Base-by-base conservation (phyloP, 352 stramenopile genomes). In the Pythium aristosporum region DNA sequence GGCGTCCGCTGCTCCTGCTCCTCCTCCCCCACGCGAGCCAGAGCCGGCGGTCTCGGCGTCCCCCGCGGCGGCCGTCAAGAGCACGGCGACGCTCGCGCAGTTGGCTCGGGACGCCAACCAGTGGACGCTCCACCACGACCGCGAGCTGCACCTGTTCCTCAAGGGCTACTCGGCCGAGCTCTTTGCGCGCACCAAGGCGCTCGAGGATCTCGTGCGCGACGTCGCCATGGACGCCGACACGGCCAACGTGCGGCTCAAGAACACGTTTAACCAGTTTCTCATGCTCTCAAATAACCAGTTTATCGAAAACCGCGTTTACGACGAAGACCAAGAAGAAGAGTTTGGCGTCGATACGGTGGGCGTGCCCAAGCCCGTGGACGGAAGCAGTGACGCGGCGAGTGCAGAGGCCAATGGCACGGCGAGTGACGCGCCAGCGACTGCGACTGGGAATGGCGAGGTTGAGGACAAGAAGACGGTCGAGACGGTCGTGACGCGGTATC, bases 241-340 rank as follows among this genome's bases (percentile, higher is more conserved):
- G 15, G 77, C 87, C 3, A 73, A 92, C 43, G 85, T 96, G 52
- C 81, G 86, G 3, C 73, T 94, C 0, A 77, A 81, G 21, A 96
- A 96, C 74, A 88, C 84, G 34, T 90, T 94, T 63, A 96, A 94
- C 69, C 72, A 91, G 75, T 96, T 96, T 63, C 76, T 96, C 16
- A 83, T 92, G 85, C 75, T 94, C 20, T 89, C 73, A 13, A 91
- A 96, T 68, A 96, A 82, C 60, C 87, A 96, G 72, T 96, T 96
- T 61, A 91, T 96, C 44, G 87, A 96, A 65, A 94, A 94, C 67
- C 87, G 87, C 66, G 87, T 96, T 46, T 94, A 94, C 69, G 87
- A 94, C 67, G 85, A 94, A 47, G 85, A 94, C 48, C 85, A 94
- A 58, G 85, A 92, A 20, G 81, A 92, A 65, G 75, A 86, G 44